Base-by-base conservation (phyloP, 306 rosid species). In the Ceratonia siliqua region DNA sequence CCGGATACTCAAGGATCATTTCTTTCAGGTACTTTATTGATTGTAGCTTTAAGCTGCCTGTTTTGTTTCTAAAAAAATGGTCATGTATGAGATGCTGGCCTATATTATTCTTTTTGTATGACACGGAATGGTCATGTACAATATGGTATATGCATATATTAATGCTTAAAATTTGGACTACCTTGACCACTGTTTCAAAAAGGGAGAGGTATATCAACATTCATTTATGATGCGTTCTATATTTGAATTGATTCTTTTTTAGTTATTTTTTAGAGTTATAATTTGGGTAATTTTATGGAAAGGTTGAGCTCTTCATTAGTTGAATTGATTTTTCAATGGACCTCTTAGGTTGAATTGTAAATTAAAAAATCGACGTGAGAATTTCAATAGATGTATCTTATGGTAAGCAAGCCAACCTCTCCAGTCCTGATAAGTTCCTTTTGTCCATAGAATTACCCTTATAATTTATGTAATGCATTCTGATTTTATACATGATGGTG, bases 1-100 rank as follows among this genome's bases (percentile, higher is more conserved):
- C 53, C 76, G 91, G 79, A 78, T 75, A 8, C 59, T 79, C 25
- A 89, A 81, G 87, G 94, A 89, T 80, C 94, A 87, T 75, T 89
- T 89, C 87, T 83, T 83, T 56, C 94, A 89, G 94, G 94, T 87
- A 76, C 67, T 22, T 22, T 2, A 22, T 27, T 30, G 17, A 4
- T 4, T 12, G 30, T 24, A 11, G n/a, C 28, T 35, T 56, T 69
- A 35, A 24, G 8, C 25, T n/a, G 35, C 39, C 28, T 38, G 24
- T 46, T 56, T 9, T 39, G 54, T 49, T 50, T 22, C 39, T 20
- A 21, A 59, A 28, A 21, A n/a, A 5, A 12, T 2, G 0, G 39
- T 58, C 46, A 15, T 30, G 45, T 36, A 28, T 8, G 35, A 27
- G 45, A n/a, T 57, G 55, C 55, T 20, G 27, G 17, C 62, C 56